Conservation (phyloP, 108 stramenopile genomes). For the Skeletonema menzelii region DNA sequence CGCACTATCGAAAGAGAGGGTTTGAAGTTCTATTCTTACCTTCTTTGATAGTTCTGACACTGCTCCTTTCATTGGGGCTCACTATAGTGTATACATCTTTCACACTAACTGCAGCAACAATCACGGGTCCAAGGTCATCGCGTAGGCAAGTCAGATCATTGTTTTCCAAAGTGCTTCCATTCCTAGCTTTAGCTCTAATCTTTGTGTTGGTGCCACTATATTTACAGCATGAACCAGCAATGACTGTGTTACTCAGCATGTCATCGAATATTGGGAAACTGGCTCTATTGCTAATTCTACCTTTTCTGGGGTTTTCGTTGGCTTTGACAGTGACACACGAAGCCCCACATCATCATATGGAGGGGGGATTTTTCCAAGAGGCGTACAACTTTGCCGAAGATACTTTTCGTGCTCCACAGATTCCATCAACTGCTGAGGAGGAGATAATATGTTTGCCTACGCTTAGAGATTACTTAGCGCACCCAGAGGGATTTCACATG, state of each 20-base stretch:
- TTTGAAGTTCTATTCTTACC: neutral
- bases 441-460: slow-evolving; percentile 22
- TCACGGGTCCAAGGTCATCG: neutral
- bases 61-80: neutral
- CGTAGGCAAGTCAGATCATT: neutral
- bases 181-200: neutral
- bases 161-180: neutral
- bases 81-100: neutral
- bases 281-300: neutral
- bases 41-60: neutral
- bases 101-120: neutral
- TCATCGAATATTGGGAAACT: too few relatives aligned
- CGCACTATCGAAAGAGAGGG: neutral
- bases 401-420: neutral
- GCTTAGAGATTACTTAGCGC: slow-evolving; percentile 57
- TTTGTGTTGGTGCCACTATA: neutral
- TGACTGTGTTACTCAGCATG: neutral
- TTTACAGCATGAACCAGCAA: neutral
- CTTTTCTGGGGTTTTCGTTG: neutral
- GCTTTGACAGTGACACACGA: slow-evolving; percentile 6
- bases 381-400: neutral
- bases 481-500: slow-evolving; percentile 65
- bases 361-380: neutral
- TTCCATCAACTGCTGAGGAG: neutral
- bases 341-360: slow-evolving; percentile 6